Conservation (phyloP, 1,284 basidiomycete genomes). For the Peniophora sp. region DNA sequence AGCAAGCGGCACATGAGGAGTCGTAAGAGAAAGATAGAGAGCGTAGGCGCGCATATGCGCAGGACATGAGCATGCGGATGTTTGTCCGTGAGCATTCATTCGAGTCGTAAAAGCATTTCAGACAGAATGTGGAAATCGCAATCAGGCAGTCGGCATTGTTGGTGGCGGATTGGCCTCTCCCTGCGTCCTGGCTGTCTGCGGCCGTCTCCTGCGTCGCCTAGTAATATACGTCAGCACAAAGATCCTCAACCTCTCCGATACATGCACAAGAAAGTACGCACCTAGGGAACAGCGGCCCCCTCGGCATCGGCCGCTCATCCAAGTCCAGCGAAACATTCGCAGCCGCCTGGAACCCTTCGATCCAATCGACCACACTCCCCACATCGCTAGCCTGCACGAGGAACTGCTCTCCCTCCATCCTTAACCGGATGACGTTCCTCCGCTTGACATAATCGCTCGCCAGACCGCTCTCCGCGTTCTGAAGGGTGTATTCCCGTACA, state of each 20-base stretch:
- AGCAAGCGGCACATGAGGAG: too few relatives aligned
- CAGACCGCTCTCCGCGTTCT: slow-evolving; percentile 86
- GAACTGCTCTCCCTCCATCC: slow-evolving; percentile 95
- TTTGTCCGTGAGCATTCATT: too few relatives aligned
- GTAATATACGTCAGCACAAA: too few relatives aligned
- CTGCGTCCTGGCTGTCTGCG: too few relatives aligned
- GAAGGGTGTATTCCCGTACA: slow-evolving; percentile 70
- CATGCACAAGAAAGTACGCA: slow-evolving; percentile 22
- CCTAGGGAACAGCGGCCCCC: slow-evolving; percentile 75
- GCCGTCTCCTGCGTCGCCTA: too few relatives aligned
- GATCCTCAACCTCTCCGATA: background rate
- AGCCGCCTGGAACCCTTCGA: slow-evolving; percentile 91
- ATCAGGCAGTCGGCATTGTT: too few relatives aligned
- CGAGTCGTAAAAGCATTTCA: too few relatives aligned
- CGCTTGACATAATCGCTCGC: slow-evolving; percentile 95
- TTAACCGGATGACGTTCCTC: slow-evolving; percentile 89
- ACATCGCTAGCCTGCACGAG: slow-evolving; percentile 87
- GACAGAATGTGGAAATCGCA: too few relatives aligned
- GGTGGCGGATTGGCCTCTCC: too few relatives aligned
- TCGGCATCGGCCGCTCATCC: slow-evolving; percentile 86
- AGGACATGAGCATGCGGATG: too few relatives aligned
- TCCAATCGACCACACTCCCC: slow-evolving; percentile 87
- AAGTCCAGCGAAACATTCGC: slow-evolving; percentile 91
- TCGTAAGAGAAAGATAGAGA: too few relatives aligned
- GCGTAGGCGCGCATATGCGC: too few relatives aligned